Base-by-base conservation (phyloP, 2,329 filamentous ascomycete species). In the Aquanectria penicillioides region DNA sequence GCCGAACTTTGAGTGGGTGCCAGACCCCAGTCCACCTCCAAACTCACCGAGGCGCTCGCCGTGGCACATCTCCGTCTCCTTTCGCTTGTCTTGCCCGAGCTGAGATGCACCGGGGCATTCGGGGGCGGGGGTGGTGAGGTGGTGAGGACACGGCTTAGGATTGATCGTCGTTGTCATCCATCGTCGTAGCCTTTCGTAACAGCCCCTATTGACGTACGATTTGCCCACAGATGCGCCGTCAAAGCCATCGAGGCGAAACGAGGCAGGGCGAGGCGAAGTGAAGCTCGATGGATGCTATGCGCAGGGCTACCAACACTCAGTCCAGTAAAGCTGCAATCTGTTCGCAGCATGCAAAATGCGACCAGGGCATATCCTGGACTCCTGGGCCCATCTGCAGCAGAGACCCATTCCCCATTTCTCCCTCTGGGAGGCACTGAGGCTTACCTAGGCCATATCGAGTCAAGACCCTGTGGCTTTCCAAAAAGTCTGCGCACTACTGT, bases 21-120 rank as follows among this genome's bases (percentile, higher is more conserved):
- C 37, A 62, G 48, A 44, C 40, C 59, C 49, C 57, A 58, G 53
- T 36, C 47, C 43, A 29, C 57, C 46, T 56, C 60, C 54, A 67
- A 69, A 62, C 67, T 69, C 66, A 69, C 62, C 67, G 59, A 67
- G 61, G 57, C 54, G 59, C 59, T 64, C 59, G 50, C 62, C 63
- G 59, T 41, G 36, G 26, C 54, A 57, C 47, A 33, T 17, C 47
- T 66, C 58, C 50, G 58, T 46, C 52, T 63, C 58, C 52, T 61
- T 55, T 67, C 55, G 48, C 56, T 65, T 64, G 51, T 31, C 51
- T 51, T 47, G 48, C 36, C 54, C 51, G 54, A 60, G 54, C 29
- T 62, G 64, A 66, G 53, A 31, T 44, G 28, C 40, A 53, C 41
- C 54, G 38, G 51, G 36, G 25, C n/a, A 33, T 54, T 33, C 49